A percentile compares a stretch with the other conserved stretches of the same genome.
Evolutionary conservation across 179 eudicot genomes (phyloP).

Genomic region (Patellifolia procumbens): DNA sequence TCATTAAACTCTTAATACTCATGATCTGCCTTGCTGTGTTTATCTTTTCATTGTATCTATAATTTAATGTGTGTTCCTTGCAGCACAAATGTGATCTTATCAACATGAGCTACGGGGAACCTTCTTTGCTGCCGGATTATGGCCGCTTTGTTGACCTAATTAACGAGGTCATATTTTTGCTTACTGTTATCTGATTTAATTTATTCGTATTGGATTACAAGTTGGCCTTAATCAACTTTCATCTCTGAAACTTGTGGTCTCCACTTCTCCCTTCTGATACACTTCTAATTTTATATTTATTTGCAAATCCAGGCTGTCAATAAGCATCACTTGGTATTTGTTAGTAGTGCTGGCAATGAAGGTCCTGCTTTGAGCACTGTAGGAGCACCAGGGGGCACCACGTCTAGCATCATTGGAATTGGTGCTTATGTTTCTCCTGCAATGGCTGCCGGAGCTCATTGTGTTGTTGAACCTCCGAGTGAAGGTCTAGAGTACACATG

Average conservation of each 20-base stretch:
- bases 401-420: constrained; percentile 93
- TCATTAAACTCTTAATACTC: neutral
- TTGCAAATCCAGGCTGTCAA: constrained; percentile 67
- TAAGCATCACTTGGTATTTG: constrained; percentile 77
- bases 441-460: constrained; percentile 98
- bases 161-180: constrained; percentile 63
- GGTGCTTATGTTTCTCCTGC: constrained; percentile 99
- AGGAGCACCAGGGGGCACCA: constrained; percentile 99
- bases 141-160: constrained; percentile 98
- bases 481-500: constrained; percentile 98
- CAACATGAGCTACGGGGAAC: constrained; percentile 98
- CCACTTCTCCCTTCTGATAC: constrained; percentile 5
- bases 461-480: constrained; percentile 78
- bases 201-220: neutral
- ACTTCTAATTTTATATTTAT: constrained; percentile 5
- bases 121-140: constrained; percentile 86
- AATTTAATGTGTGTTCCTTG: constrained; percentile 27
- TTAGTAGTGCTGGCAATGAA: constrained; percentile 96
- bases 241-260: neutral
- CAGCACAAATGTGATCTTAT: constrained; percentile 99
- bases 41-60: constrained; percentile 9
- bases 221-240: neutral
- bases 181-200: neutral
- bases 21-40: neutral
- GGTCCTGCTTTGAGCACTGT: constrained; percentile 97